phyloP scores from a whole-genome alignment of 129 eudicot genomes.

The Lactuca sativa region DNA sequence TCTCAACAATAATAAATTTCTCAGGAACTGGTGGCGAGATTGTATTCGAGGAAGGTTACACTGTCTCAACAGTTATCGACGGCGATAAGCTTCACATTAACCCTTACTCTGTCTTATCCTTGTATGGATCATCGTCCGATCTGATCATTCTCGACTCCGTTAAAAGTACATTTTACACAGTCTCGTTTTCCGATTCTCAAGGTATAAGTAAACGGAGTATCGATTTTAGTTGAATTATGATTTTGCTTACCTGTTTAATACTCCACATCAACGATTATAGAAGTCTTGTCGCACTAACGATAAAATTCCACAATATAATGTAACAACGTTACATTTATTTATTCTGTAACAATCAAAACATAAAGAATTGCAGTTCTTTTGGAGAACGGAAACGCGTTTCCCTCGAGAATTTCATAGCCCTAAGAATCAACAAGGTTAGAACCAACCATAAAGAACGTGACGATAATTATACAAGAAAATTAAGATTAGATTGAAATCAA shows the following conservation, averaged over 20 bases:
- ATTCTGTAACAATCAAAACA: neutral
- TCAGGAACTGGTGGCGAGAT: conserved; percentile 26
- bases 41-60: conserved; percentile 69
- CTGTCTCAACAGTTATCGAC: conserved; percentile 60
- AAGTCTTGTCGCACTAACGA: conserved; percentile 3
- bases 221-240: neutral
- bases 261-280: neutral
- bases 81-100: conserved; percentile 61
- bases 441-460: no score
- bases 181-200: conserved; percentile 45
- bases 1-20: conserved; percentile 8
- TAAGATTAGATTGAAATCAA: no score
- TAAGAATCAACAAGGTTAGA: no score
- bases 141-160: conserved; percentile 61
- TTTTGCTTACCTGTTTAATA: neutral
- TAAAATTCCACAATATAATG: neutral
- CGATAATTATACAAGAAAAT: no score
- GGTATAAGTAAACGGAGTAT: conserved; percentile 33
- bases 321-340: neutral
- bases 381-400: no score
- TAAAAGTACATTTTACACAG: conserved; percentile 54
- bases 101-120: conserved; percentile 54
- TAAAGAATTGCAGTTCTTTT: no score
- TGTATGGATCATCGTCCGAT: conserved; percentile 40
- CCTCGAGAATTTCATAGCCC: no score